phyloP scores from a whole-genome alignment of 306 rosid genomes.

The Vigna nakashimae region DNA sequence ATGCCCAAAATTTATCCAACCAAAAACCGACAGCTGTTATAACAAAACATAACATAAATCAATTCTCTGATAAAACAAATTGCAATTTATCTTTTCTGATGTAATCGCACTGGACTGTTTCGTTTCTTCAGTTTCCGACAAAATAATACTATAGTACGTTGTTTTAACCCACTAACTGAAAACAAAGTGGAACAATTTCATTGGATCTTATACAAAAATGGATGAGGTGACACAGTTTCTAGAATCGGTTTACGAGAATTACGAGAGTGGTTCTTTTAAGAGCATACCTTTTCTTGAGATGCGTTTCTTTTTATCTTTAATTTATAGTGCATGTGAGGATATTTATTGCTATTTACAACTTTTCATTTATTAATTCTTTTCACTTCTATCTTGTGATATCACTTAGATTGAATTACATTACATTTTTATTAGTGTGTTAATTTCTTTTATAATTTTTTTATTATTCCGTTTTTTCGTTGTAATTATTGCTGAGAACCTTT shows the following conservation, averaged over 20 bases:
- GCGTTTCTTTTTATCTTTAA: not conserved
- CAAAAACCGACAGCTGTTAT: not conserved
- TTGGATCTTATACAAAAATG: constrained; percentile 14
- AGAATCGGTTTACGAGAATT: not conserved
- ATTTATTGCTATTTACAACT: no score
- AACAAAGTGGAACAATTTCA: constrained; percentile 7
- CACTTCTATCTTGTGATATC: no score
- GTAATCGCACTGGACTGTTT: constrained; percentile 26
- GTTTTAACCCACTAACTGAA: not conserved
- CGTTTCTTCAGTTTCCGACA: constrained; percentile 23
- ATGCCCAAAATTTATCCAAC: not conserved
- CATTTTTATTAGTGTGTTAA: no score
- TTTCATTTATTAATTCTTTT: no score
- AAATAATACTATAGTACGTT: not conserved
- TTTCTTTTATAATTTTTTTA: no score
- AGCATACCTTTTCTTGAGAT: not conserved
- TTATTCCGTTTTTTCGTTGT: no score
- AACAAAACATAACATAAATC: not conserved
- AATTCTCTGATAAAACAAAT: not conserved
- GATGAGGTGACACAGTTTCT: not conserved
- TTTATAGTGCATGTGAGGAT: not conserved
- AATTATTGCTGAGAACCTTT: no score
- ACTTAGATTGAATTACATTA: no score
- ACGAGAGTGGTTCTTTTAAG: not conserved
- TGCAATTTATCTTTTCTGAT: not conserved